These are phyloP conservation scores for Sarocladium oryzae DNA, from an alignment of 2,329 filamentous ascomycete species.

Conservation along the genomic window DNA sequence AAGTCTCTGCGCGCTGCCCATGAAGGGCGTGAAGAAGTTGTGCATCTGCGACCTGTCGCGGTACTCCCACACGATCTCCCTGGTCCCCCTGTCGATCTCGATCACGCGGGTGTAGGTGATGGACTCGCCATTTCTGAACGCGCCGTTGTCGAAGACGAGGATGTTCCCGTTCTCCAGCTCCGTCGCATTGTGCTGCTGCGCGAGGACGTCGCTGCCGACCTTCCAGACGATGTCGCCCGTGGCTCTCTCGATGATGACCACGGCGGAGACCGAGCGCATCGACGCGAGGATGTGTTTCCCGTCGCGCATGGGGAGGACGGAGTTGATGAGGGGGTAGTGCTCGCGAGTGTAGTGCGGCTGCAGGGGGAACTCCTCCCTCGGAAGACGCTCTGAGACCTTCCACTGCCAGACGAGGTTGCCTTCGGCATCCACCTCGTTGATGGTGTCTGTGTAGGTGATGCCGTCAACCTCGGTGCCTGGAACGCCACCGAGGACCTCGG, in stretches of 20 bases:
- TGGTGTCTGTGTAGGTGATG: constrained; percentile 23
- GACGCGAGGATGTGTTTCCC: constrained; percentile 23
- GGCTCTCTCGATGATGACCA: constrained; percentile 20
- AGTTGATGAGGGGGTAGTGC: constrained; percentile 25
- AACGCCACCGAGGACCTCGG: constrained; percentile 21
- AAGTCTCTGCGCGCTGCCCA: constrained; percentile 23
- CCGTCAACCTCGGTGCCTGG: constrained; percentile 19
- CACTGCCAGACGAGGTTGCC: constrained; percentile 22
- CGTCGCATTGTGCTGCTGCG: constrained; percentile 24
- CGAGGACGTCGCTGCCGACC: constrained; percentile 16
- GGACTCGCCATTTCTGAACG: constrained; percentile 22
- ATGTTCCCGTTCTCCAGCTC: constrained; percentile 25
- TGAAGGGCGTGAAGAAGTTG: constrained; percentile 25
- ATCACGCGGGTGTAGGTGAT: constrained; percentile 22
- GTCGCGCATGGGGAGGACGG: constrained; percentile 21
- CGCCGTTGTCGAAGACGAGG: constrained; percentile 24
- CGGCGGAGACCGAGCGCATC: constrained; percentile 21
- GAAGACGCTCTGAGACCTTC: constrained; percentile 21
- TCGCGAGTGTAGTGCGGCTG: constrained; percentile 24
- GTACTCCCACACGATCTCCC: constrained; percentile 23
- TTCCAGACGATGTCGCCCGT: constrained; percentile 23
- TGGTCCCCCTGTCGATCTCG: constrained; percentile 18
- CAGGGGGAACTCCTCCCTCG: constrained; percentile 20
- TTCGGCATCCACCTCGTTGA: constrained; percentile 21
- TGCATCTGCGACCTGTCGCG: constrained; percentile 22